A percentile compares a stretch with the other conserved stretches of the same genome.
Evolutionary conservation across 495 filamentous ascomycete genomes (phyloP).

Genomic region (Filosporella fistucella): DNA sequence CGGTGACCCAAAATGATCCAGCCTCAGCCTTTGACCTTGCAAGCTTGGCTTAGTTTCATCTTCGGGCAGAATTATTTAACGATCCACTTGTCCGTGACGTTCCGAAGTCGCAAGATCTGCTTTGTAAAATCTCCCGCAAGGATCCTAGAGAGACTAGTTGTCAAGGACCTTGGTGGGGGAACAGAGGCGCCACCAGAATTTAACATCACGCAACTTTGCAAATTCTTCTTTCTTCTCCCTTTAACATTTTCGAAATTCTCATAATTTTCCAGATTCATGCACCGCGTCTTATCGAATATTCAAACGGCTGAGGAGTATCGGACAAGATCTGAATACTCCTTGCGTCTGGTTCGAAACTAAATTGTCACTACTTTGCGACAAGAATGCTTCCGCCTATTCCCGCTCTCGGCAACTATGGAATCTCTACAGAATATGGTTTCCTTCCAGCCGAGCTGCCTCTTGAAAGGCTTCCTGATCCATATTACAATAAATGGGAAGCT

Average conservation of each 20-base stretch:
- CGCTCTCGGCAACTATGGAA: slow-evolving; percentile 73
- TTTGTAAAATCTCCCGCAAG: neutral
- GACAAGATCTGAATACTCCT: slow-evolving; percentile 57
- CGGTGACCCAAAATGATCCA: no score
- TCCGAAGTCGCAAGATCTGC: slow-evolving; percentile 9
- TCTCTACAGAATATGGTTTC: slow-evolving; percentile 84
- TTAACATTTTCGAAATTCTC: neutral
- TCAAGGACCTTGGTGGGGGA: slow-evolving; percentile 5
- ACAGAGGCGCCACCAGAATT: slow-evolving; percentile 6
- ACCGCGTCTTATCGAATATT: slow-evolving; percentile 4
- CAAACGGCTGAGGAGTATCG: slow-evolving; percentile 57
- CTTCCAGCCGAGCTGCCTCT: slow-evolving; percentile 80
- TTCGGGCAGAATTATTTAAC: no score
- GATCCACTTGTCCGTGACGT: slow-evolving; percentile 2
- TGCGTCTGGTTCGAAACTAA: slow-evolving; percentile 48
- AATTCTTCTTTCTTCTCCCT: neutral
- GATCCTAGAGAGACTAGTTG: neutral
- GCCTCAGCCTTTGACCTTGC: no score
- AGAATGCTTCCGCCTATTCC: slow-evolving; percentile 85
- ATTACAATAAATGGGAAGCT: slow-evolving; percentile 91
- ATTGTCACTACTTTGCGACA: slow-evolving; percentile 16
- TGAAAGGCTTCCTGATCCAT: slow-evolving; percentile 72
- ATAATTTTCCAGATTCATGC: slow-evolving; percentile 9
- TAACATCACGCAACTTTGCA: slow-evolving; percentile 2
- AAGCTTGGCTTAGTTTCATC: neutral